phyloP scores from a whole-genome alignment of 1,139 yeast genomes.

The Hanseniaspora gamundiae region DNA sequence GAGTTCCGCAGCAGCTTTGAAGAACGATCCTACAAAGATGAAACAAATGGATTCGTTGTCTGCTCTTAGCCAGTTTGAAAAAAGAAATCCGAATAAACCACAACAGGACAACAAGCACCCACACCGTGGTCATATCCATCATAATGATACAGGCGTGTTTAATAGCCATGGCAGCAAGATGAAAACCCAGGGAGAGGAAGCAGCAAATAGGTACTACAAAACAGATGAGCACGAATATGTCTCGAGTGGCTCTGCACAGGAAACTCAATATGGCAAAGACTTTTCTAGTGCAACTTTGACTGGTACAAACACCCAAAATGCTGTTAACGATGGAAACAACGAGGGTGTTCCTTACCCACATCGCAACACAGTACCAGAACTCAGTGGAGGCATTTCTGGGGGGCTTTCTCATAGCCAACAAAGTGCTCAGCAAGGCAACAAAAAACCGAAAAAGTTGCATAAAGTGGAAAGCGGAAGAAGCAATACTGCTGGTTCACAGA shows the following conservation, averaged over 20 bases:
- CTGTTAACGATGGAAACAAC: slow-evolving; percentile 3
- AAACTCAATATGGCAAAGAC: no score
- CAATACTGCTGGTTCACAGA: no score
- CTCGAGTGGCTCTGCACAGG: no score
- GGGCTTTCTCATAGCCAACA: no score
- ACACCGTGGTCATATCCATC: slow-evolving; percentile 10
- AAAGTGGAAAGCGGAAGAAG: no score
- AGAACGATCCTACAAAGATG: slow-evolving; percentile 8
- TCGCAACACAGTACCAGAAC: no score
- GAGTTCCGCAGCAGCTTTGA: not conserved
- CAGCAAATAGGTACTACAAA: no score
- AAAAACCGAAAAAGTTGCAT: no score
- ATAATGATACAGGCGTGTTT: no score
- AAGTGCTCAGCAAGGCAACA: no score
- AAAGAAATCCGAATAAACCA: slow-evolving; percentile 5
- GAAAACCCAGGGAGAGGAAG: slow-evolving; percentile 3
- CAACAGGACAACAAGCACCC: slow-evolving; percentile 6
- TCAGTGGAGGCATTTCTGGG: not conserved
- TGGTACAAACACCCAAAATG: not conserved
- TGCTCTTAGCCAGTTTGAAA: slow-evolving; percentile 5
- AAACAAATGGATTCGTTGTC: slow-evolving; percentile 4
- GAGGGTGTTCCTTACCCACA: no score
- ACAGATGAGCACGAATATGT: no score
- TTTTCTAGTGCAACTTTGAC: not conserved
- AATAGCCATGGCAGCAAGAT: slow-evolving; percentile 5